Conservation (phyloP, 1,284 basidiomycete species). For the Ceraceosorus guamensis region DNA sequence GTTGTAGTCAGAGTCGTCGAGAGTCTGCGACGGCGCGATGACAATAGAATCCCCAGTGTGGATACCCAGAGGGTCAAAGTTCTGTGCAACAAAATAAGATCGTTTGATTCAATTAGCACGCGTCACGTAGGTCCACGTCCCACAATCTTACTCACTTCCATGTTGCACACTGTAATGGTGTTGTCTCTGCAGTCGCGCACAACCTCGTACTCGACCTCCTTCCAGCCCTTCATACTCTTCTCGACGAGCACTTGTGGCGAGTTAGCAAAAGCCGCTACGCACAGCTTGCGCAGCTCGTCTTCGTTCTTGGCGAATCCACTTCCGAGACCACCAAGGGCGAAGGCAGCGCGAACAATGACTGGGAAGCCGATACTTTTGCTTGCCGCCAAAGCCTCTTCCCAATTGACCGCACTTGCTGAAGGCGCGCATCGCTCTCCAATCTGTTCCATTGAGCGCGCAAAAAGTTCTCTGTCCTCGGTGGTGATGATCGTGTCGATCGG, state of each 20-base stretch:
- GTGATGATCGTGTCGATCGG: constrained; percentile 95
- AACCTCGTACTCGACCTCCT: constrained; percentile 99
- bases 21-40: constrained; percentile 91
- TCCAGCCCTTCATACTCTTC: constrained; percentile 99
- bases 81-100: constrained; percentile 99
- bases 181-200: constrained; percentile 96
- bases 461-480: constrained; percentile 92
- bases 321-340: constrained; percentile 88
- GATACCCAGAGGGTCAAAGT: constrained; percentile 96
- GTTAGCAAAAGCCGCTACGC: constrained; percentile 75
- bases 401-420: constrained; percentile 65
- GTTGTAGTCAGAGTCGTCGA: constrained; percentile 82
- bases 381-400: constrained; percentile 77
- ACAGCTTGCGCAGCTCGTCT: constrained; percentile 74
- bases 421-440: constrained; percentile 91
- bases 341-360: constrained; percentile 92
- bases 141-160: constrained; percentile 62
- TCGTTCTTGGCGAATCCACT: constrained; percentile 90
- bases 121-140: constrained; percentile 88
- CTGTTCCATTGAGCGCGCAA: constrained; percentile 87
- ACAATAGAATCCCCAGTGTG: constrained; percentile 99
- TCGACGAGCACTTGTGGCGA: constrained; percentile 95
- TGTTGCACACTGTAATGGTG: constrained; percentile 98
- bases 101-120: constrained; percentile 99
- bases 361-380: constrained; percentile 86